These are phyloP conservation scores for Fusarium humuli DNA, from an alignment of 2,329 filamentous ascomycete genomes.

Conservation along the genomic window DNA sequence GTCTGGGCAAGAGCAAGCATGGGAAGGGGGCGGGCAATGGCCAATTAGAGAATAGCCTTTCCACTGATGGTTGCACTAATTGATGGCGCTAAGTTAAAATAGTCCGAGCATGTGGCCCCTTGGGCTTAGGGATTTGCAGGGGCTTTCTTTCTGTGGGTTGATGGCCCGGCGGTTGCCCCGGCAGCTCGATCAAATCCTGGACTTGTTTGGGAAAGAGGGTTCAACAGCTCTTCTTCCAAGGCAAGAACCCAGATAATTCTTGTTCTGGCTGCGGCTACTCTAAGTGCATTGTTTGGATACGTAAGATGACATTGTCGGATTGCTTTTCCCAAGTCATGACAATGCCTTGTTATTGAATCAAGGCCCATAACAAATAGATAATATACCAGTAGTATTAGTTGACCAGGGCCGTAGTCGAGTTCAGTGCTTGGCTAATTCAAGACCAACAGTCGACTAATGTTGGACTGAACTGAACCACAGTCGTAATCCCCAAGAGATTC, in stretches of 20 bases:
- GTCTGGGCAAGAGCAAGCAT: slow-evolving; percentile 17
- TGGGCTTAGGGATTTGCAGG: slow-evolving; percentile 20
- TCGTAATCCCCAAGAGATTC: not conserved
- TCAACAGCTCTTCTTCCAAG: slow-evolving; percentile 14
- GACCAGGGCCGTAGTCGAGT: not conserved
- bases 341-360: not conserved
- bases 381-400: not conserved
- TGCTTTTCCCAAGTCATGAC: not conserved
- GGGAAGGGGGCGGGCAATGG: slow-evolving; percentile 24
- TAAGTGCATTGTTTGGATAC: not conserved
- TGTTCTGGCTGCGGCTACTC: not conserved
- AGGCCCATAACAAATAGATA: not conserved
- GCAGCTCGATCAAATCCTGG: slow-evolving; percentile 33
- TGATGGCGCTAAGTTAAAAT: slow-evolving; percentile 25
- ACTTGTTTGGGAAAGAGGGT: slow-evolving; percentile 16
- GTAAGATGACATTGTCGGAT: not conserved
- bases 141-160: slow-evolving; percentile 19
- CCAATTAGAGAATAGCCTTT: slow-evolving; percentile 28
- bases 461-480: slow-evolving; percentile 4
- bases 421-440: slow-evolving; percentile 8
- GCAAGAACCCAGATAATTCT: slow-evolving; percentile 17
- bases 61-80: slow-evolving; percentile 21
- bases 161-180: slow-evolving; percentile 34
- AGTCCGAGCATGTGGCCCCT: slow-evolving; percentile 31
- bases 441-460: slow-evolving; percentile 2